Base-by-base conservation (phyloP, 1,284 basidiomycete species). In the Cryptococcus sp. region DNA sequence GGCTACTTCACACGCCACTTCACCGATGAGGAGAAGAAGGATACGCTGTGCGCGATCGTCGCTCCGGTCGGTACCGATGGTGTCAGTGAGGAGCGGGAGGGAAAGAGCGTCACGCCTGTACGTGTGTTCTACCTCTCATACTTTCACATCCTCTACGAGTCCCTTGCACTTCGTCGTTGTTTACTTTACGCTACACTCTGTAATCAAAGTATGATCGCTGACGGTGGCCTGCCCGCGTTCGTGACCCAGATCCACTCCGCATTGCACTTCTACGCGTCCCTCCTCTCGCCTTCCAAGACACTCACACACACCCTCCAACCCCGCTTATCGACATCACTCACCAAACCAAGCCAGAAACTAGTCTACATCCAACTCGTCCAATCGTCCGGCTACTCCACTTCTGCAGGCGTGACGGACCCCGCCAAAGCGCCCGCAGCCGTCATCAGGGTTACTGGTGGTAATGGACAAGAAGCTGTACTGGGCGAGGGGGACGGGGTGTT, bases 1-100 rank as follows among this genome's bases (percentile, higher is more conserved):
- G 83, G 85, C 56, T 95, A 95, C 78, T 94, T 84, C 78, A 93
- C 89, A 15, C 83, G 85, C n/a, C 84, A 89, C 74, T 93, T 92
- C 73, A 80, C 85, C 17, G 90, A 93, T 70, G 87, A 81, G n/a
- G 85, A 90, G 70, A 95, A 94, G 81, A 81, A 77, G 62, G 85
- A 91, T 73, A 84, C 82, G 46, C 85, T 88, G 78, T 84, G 80
- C 1, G 80, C 81, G 39, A 79, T 93, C 38, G 90, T 93, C 27
- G 91, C 89, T 0, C 89, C 90, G 0, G 80, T 84, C 13, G 80
- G 77, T 13, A 75, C 82, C 0, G 72, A 82, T 1, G 86, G 83
- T 1, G 88, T 91, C 0, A 70, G 75, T 10, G 78, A 82, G 41
- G 79, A 82, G 47, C 83, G 91, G 54, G 89, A 92, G 60, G 86